These are phyloP conservation scores for Vanderwaltozyma tropicalis DNA, from an alignment of 805 yeast species.

Conservation along the genomic window DNA sequence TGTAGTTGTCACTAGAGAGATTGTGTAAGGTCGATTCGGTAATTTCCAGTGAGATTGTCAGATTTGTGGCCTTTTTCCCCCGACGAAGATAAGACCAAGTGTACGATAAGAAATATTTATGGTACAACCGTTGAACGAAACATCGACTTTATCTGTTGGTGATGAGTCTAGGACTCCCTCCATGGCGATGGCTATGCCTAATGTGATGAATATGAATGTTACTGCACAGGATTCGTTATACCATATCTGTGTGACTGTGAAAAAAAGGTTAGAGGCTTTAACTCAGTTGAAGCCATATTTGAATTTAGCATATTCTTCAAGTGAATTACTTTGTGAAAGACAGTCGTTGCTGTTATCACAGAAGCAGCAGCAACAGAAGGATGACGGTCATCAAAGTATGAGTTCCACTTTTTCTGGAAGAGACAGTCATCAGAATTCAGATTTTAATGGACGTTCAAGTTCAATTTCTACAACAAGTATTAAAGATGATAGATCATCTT, in stretches of 20 bases:
- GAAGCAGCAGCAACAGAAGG: slow-evolving; percentile 26
- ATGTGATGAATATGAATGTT: slow-evolving; percentile 55
- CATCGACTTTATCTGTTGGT: neutral
- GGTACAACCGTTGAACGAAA: neutral
- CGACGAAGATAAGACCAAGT: too few relatives aligned
- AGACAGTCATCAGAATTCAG: slow-evolving; percentile 9
- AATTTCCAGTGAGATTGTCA: too few relatives aligned
- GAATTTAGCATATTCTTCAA: slow-evolving; percentile 50
- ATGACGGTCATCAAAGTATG: slow-evolving; percentile 13
- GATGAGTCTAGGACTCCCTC: slow-evolving; percentile 5
- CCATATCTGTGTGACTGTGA: slow-evolving; percentile 50
- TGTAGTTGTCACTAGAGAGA: too few relatives aligned
- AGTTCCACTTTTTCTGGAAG: slow-evolving; percentile 10
- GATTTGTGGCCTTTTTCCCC: too few relatives aligned
- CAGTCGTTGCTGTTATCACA: slow-evolving; percentile 47
- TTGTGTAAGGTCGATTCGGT: too few relatives aligned
- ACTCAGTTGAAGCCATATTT: slow-evolving; percentile 63
- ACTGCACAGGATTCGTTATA: slow-evolving; percentile 57
- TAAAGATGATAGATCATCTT: slow-evolving; percentile 26
- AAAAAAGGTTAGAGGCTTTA: slow-evolving; percentile 44
- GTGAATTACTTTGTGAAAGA: slow-evolving; percentile 61
- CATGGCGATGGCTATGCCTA: slow-evolving; percentile 11
- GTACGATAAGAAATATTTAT: too few relatives aligned
- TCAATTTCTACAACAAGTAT: slow-evolving; percentile 27
- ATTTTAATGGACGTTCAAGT: slow-evolving; percentile 25